A percentile compares a stretch with the other conserved stretches of the same genome.
phyloP scores from a whole-genome alignment of 1,139 yeast genomes.

The Taphrina betulina region DNA sequence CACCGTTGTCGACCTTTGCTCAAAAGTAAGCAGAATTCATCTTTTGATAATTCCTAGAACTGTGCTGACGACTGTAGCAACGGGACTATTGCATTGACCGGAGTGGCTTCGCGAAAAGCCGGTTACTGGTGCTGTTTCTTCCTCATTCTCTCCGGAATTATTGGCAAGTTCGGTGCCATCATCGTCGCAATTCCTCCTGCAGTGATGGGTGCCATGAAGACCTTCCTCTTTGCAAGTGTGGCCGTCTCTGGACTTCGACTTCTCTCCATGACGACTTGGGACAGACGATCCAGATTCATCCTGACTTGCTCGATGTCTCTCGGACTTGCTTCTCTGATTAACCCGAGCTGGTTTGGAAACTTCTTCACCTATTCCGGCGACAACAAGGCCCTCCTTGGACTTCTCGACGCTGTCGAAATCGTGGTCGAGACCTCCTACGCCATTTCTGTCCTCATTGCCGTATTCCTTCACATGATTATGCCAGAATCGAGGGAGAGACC shows the following conservation, averaged over 20 bases:
- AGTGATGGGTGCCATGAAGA: conserved; percentile 89
- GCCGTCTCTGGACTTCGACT: conserved; percentile 86
- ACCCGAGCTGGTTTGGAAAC: conserved; percentile 69
- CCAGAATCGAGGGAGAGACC: conserved; percentile 63
- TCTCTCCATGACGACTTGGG: conserved; percentile 66
- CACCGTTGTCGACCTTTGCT: conserved; percentile 80
- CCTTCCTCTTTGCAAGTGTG: conserved; percentile 82
- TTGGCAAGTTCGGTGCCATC: conserved; percentile 87
- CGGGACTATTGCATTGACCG: conserved; percentile 87
- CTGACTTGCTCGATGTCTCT: conserved; percentile 72
- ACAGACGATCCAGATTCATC: conserved; percentile 83
- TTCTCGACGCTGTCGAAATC: conserved; percentile 73
- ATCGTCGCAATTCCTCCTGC: conserved; percentile 79
- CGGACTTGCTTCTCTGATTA: conserved; percentile 75
- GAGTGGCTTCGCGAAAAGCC: conserved; percentile 79
- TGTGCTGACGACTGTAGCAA: conserved; percentile 95
- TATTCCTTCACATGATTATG: conserved; percentile 64
- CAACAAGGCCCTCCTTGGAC: conserved; percentile 65
- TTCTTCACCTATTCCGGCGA: conserved; percentile 74
- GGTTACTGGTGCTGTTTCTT: conserved; percentile 90
- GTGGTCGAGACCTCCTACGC: conserved; percentile 90
- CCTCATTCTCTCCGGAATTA: conserved; percentile 77
- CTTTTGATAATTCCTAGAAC: conserved; percentile 50
- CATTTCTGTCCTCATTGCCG: conserved; percentile 73
- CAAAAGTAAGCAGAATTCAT: conserved; percentile 58